Conservation (phyloP, 345 rosid genomes). For the Noccaea caerulescens region DNA sequence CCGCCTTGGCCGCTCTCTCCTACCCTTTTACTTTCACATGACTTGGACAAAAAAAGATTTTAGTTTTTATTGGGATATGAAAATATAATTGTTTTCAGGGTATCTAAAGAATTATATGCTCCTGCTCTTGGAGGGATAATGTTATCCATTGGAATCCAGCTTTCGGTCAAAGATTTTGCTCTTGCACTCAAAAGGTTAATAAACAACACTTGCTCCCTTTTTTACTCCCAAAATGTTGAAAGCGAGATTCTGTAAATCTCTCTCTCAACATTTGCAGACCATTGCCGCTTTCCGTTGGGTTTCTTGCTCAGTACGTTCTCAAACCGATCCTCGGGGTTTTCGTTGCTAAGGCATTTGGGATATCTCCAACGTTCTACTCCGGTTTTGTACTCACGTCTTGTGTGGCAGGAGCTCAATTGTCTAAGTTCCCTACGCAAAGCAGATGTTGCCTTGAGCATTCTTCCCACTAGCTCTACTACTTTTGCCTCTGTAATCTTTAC, state of each 20-base stretch:
- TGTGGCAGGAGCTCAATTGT: slow-evolving; percentile 80
- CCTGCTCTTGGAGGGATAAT: slow-evolving; percentile 90
- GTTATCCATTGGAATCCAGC: slow-evolving; percentile 82
- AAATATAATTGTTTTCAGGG: slow-evolving; percentile 51
- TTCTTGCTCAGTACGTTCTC: slow-evolving; percentile 64
- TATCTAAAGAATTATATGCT: slow-evolving; percentile 77
- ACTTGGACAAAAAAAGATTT: background rate
- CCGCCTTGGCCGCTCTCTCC: slow-evolving; percentile 72
- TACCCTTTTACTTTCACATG: slow-evolving; percentile 71
- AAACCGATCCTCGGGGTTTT: slow-evolving; percentile 69
- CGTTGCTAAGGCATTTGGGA: slow-evolving; percentile 65
- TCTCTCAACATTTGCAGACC: slow-evolving; percentile 53
- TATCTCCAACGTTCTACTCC: slow-evolving; percentile 62
- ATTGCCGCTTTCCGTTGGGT: slow-evolving; percentile 67
- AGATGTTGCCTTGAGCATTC: slow-evolving; percentile 82
- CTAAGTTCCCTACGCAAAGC: slow-evolving; percentile 40
- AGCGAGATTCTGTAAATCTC: background rate
- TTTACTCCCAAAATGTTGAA: background rate
- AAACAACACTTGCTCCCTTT: background rate
- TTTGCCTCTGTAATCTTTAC: slow-evolving; percentile 60
- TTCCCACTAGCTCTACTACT: slow-evolving; percentile 72
- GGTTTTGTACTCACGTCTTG: slow-evolving; percentile 75
- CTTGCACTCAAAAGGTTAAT: slow-evolving; percentile 69
- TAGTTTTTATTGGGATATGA: background rate
- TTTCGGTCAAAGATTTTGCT: slow-evolving; percentile 76